Evolutionary conservation across 169 alveolate species (phyloP), one percentile per base, ranked within the genome.

Genomic region (Blepharisma undulans): DNA sequence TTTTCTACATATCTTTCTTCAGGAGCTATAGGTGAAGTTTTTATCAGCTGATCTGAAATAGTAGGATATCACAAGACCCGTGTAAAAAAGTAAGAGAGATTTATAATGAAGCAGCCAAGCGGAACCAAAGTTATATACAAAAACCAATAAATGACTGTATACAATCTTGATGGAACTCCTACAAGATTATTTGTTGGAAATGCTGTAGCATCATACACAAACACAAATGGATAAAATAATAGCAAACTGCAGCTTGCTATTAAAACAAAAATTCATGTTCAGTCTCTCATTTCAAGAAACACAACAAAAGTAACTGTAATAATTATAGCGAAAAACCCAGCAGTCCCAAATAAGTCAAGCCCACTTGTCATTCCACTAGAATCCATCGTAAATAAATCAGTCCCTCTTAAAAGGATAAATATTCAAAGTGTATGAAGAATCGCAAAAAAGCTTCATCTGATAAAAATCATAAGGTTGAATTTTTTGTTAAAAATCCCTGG

Each of bases 91-190:
- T 74, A 22, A 4, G 80, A 25, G 80, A 74, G 48, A 5, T 74
- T 74, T 25, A 74, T 80, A 34, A 34, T 59, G 74, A 74, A 22
- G 10, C 80, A 74, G 2, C 27, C 92, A 29, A 21, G 85, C 78
- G 74, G 89, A 91, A 14, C 88, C 72, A 71, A 90, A 76, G 21
- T 91, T 36, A 19, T 94, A 79, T 72, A 92, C 78, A 34, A 94
- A 94, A 92, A 94, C 88, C 84, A 92, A 94, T n/a, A 80, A 87
- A 14, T 95, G 90, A 12, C 95, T 89, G 19, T 33, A 33, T 25
- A 79, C 18, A 92, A 92, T 25, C 97, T 97, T 36, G 97, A 91
- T 25, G 98, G 97, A 91, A 95, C 95, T 88, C 97, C 99, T 14
- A 4, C 33, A 22, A 74, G 33, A 74, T 74, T 74, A 6, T 29